A percentile compares a stretch with the other conserved stretches of the same genome.
These are phyloP conservation scores for Aphanomyces cochlioides DNA, from an alignment of 352 stramenopile genomes.

Conservation along the genomic window DNA sequence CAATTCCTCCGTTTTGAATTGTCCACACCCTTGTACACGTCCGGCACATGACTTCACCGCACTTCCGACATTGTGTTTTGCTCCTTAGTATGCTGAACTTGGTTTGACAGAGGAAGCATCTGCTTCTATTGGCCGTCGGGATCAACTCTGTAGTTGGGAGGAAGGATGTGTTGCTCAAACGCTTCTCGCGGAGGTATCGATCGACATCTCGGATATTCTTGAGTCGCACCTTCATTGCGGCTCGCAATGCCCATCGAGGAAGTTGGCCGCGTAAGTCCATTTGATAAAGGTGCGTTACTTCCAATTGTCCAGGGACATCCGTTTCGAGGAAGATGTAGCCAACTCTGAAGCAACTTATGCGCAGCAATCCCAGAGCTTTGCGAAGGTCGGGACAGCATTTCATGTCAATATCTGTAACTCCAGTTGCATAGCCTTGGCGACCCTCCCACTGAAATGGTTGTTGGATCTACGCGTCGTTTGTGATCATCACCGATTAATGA, in stretches of 20 bases:
- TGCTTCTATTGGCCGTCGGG: not conserved
- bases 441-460: not conserved
- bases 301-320: not conserved
- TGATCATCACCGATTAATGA: not conserved
- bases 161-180: not conserved
- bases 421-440: not conserved
- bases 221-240: not conserved
- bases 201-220: not conserved
- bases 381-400: not conserved
- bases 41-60: not conserved
- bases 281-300: not conserved
- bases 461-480: not conserved
- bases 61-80: not conserved
- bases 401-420: not conserved
- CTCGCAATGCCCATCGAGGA: not conserved
- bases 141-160: not conserved
- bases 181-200: not conserved
- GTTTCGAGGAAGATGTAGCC: slow-evolving; percentile 3
- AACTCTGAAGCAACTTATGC: not conserved
- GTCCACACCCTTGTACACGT: not conserved
- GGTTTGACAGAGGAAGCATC: not conserved
- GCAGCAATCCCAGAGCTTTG: not conserved
- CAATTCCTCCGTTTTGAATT: not conserved
- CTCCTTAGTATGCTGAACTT: not conserved
- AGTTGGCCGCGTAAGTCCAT: not conserved